Conservation (phyloP, 2,329 filamentous ascomycete genomes). For the Balansia obtecta region DNA sequence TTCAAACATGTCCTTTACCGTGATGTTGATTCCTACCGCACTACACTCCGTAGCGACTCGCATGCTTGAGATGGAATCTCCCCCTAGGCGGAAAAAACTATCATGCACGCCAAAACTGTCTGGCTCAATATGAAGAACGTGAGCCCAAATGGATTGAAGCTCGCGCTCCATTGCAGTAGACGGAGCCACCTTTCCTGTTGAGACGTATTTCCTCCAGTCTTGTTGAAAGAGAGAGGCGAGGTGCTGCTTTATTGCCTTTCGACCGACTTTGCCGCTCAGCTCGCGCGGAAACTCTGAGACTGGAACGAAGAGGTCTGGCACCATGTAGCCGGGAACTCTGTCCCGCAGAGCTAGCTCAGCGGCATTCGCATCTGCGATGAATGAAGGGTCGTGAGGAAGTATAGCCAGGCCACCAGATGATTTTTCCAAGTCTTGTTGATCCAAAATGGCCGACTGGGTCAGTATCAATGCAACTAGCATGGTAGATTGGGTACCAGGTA, state of each 20-base stretch:
- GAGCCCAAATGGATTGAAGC: not conserved
- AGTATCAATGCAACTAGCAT: not conserved
- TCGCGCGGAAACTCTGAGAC: not conserved
- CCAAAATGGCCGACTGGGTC: not conserved
- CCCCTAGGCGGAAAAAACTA: not conserved
- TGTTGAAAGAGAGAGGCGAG: not conserved
- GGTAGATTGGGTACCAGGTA: not conserved
- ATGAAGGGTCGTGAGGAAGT: not conserved
- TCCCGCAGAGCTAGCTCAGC: not conserved
- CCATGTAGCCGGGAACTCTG: not conserved
- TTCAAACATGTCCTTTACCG: not conserved
- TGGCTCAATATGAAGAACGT: not conserved
- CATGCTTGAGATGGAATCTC: slow-evolving; percentile 1
- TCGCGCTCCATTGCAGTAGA: not conserved
- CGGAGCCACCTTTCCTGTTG: not conserved
- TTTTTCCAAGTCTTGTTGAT: not conserved
- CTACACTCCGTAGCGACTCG: not conserved
- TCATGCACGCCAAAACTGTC: not conserved
- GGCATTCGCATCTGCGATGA: not conserved
- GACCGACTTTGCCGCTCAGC: not conserved
- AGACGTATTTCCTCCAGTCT: not conserved
- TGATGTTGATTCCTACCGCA: not conserved
- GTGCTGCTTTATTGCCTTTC: not conserved
- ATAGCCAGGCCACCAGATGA: not conserved
- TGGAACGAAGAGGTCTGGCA: not conserved